phyloP scores from a whole-genome alignment of 176 grass and related monocot genomes.

The Neostapfia colusana region DNA sequence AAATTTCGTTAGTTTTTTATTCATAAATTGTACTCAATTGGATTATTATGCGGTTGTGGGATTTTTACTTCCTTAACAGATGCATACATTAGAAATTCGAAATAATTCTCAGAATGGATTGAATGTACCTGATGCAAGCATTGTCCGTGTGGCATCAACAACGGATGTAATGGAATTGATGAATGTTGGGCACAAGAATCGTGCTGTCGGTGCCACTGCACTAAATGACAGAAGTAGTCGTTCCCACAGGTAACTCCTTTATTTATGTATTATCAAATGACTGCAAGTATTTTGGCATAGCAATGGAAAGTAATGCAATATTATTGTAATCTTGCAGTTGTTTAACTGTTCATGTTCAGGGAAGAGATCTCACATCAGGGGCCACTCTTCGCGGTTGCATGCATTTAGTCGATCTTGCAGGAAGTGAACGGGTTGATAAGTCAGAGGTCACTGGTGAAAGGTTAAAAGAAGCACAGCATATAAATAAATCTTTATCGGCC shows the following conservation, averaged over 20 bases:
- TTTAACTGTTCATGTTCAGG: conserved; percentile 96
- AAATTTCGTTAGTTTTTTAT: conserved; percentile 29
- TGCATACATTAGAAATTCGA: conserved; percentile 84
- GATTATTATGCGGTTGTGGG: background rate
- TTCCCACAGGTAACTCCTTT: conserved; percentile 74
- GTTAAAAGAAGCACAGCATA: conserved; percentile 98
- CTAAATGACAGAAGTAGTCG: conserved; percentile 97
- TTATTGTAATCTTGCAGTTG: conserved; percentile 64
- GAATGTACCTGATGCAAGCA: conserved; percentile 90
- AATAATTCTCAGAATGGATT: conserved; percentile 95
- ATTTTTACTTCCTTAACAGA: conserved; percentile 65
- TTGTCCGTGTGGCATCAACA: conserved; percentile 74
- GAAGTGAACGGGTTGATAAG: conserved; percentile 95
- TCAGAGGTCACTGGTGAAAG: conserved; percentile 94
- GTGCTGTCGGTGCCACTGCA: conserved; percentile 84
- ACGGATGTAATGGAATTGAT: conserved; percentile 92
- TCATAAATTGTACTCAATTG: conserved; percentile 25
- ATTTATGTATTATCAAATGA: conserved; percentile 21
- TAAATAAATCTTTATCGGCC: conserved; percentile 96
- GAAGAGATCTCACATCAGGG: conserved; percentile 87
- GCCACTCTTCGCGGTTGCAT: conserved; percentile 85
- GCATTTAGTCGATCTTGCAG: conserved; percentile 98
- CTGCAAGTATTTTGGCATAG: conserved; percentile 8
- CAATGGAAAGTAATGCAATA: conserved; percentile 38
- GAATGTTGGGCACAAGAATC: conserved; percentile 91